Evolutionary conservation across 2,329 filamentous ascomycete genomes (phyloP), one percentile per base, ranked within the genome.

Genomic region (Fusarium fracticaudum): DNA sequence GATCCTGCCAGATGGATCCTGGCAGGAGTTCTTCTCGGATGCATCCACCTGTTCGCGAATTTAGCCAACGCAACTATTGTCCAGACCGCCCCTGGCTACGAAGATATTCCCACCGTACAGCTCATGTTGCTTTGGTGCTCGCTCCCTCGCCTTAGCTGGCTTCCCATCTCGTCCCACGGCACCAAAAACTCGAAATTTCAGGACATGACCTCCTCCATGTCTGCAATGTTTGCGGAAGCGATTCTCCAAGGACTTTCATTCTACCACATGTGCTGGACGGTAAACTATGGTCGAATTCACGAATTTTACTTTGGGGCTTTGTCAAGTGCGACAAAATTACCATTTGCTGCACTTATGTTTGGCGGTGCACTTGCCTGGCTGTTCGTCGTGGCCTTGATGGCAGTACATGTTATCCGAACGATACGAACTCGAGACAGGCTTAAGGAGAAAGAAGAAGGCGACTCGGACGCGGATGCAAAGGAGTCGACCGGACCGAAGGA

Each of bases 351-450:
- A 8, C 11, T 72, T 0, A 62, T 73, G 64, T 73, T 72, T 48
- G 15, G 17, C 5, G 69, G 69, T 24, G 69, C 69, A 8, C 47
- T 73, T 12, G 4, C 38, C 1, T 73, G 73, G 72, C 20, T 75
- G 4, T 29, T 67, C 1, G 11, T 31, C 2, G 31, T 50, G 2
- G 47, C 53, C 0, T 11, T 47, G 5, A 26, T 50, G 24, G n/a
- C 37, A 18, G 8, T 60, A 2, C 24, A 26, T 2, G 20, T 48
- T 3, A 24, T 70, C 18, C 47, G 55, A 14, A 47, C 31, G 0
- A 9, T 60, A 1, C 18, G 35, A 3, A 11, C 15, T 4, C 33
- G 48, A 5, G 48, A 18, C 31, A 29, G 17, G 37, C 12, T 2
- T 4, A 7, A 5, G 13, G 8, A 22, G 14, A 14, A 8, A 14